Conservation (phyloP, 495 filamentous ascomycete genomes). For the Podospora bellae-mahoneyi region DNA sequence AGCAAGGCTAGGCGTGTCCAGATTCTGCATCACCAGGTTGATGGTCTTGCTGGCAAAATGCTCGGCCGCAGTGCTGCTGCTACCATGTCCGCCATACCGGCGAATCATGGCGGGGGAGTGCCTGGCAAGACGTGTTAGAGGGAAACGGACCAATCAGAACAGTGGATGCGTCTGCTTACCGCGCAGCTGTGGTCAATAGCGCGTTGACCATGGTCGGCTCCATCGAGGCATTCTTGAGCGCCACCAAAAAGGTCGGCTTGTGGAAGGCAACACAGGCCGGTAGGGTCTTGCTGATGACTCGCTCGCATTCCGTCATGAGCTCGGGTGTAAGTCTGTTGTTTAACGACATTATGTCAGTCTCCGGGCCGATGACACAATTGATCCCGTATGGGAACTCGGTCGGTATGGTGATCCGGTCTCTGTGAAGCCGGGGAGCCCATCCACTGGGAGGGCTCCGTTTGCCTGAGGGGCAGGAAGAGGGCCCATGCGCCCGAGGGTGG, state of each 20-base stretch:
- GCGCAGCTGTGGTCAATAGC: conserved; percentile 46
- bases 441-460: conserved; percentile 21
- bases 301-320: conserved; percentile 48
- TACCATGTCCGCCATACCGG: conserved; percentile 46
- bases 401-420: not conserved
- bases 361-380: not conserved
- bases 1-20: conserved; percentile 48
- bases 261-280: conserved; percentile 53
- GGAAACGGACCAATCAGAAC: conserved; percentile 4
- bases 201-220: conserved; percentile 49
- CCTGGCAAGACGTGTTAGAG: conserved; percentile 25
- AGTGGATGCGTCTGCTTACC: conserved; percentile 32
- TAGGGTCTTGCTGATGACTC: conserved; percentile 48
- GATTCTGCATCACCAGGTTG: conserved; percentile 42
- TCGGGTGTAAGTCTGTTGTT: conserved; percentile 45
- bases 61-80: conserved; percentile 43
- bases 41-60: conserved; percentile 50
- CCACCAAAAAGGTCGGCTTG: conserved; percentile 50
- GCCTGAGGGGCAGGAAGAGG: conserved; percentile 13
- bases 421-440: not conserved
- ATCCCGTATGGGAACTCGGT: not conserved
- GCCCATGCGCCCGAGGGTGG: conserved; percentile 20
- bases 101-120: conserved; percentile 49
- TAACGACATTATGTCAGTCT: conserved; percentile 16
- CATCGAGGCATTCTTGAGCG: conserved; percentile 46